These are phyloP conservation scores for Podila verticillata DNA, from an alignment of 192 early-diverging fungal species.

Conservation along the genomic window DNA sequence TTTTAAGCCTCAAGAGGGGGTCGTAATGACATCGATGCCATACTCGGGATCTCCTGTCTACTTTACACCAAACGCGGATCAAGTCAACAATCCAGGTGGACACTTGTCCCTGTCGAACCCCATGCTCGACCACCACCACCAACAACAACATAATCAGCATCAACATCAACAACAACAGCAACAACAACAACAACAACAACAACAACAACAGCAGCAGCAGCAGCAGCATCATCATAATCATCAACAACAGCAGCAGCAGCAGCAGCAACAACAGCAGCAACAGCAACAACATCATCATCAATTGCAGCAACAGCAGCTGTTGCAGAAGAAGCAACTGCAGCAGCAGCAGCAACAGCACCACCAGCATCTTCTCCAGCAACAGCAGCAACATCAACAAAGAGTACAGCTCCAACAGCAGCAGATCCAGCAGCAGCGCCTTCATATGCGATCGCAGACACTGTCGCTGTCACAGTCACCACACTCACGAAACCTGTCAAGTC, in stretches of 20 bases:
- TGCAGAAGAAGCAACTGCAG: neutral
- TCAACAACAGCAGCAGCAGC: slow-evolving; percentile 3
- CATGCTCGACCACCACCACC: neutral
- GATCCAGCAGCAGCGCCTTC: slow-evolving; percentile 24
- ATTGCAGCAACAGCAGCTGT: neutral
- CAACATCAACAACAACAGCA: slow-evolving; percentile 12
- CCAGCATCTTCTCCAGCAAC: slow-evolving; percentile 20
- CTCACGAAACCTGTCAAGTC: slow-evolving; percentile 32
- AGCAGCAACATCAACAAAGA: slow-evolving; percentile 32
- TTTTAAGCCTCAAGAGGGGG: slow-evolving; percentile 19
- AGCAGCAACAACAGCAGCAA: slow-evolving; percentile 12
- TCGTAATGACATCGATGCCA: slow-evolving; percentile 12
- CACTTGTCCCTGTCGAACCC: neutral
- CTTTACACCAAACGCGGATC: slow-evolving; percentile 2
- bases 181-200: slow-evolving; percentile 5
- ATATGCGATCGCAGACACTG: slow-evolving; percentile 35
- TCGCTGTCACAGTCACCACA: slow-evolving; percentile 31
- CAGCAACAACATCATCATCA: slow-evolving; percentile 6
- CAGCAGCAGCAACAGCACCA: slow-evolving; percentile 22
- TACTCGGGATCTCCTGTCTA: slow-evolving; percentile 14
- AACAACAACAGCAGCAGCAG: slow-evolving; percentile 5
- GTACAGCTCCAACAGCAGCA: slow-evolving; percentile 34
- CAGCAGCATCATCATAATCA: neutral
- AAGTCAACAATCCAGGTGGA: neutral
- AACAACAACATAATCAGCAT: neutral